These are phyloP conservation scores for Kwoniella sp. DNA, from an alignment of 768 basidiomycete genomes.

Conservation along the genomic window DNA sequence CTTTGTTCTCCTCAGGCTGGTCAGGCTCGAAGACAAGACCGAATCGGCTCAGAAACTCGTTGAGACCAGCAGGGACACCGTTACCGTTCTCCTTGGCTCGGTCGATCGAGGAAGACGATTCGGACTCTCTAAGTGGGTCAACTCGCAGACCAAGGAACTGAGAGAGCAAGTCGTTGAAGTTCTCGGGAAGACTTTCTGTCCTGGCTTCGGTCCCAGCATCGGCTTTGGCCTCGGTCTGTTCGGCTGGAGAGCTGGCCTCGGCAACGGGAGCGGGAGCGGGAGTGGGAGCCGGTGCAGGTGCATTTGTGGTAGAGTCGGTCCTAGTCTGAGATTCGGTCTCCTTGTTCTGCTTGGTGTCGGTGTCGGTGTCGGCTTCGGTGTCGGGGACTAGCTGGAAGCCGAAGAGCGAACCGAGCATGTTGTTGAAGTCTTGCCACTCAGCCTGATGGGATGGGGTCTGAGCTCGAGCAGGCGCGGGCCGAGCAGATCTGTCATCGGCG, in stretches of 20 bases:
- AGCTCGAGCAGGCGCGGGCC: constrained; percentile 12
- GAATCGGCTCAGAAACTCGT: constrained; percentile 46
- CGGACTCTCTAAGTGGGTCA: constrained; percentile 29
- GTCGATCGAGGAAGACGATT: constrained; percentile 2
- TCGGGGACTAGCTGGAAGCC: constrained; percentile 37
- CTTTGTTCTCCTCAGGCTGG: constrained; percentile 1
- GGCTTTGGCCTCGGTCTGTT: constrained; percentile 2
- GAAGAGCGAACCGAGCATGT: constrained; percentile 34
- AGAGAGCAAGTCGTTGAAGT: constrained; percentile 46
- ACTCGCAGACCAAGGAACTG: constrained; percentile 48
- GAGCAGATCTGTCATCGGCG: constrained; percentile 15
- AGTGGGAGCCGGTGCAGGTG: constrained; percentile 10
- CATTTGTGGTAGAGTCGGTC: constrained; percentile 2
- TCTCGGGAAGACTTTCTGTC: constrained; percentile 29
- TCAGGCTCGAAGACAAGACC: constrained; percentile 46
- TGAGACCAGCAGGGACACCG: constrained; percentile 39
- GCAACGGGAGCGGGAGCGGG: constrained; percentile 8
- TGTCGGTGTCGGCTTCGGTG: constrained; percentile 5
- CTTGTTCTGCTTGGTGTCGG: neutral
- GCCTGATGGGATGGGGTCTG: constrained; percentile 4
- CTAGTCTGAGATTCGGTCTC: constrained; percentile 12
- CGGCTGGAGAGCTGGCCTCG: constrained; percentile 1
- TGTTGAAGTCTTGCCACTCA: constrained; percentile 33
- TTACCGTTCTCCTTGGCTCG: constrained; percentile 6
- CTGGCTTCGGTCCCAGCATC: constrained; percentile 9